Evolutionary conservation across 352 stramenopile genomes (phyloP).

Genomic region (Phytophthora pisi): DNA sequence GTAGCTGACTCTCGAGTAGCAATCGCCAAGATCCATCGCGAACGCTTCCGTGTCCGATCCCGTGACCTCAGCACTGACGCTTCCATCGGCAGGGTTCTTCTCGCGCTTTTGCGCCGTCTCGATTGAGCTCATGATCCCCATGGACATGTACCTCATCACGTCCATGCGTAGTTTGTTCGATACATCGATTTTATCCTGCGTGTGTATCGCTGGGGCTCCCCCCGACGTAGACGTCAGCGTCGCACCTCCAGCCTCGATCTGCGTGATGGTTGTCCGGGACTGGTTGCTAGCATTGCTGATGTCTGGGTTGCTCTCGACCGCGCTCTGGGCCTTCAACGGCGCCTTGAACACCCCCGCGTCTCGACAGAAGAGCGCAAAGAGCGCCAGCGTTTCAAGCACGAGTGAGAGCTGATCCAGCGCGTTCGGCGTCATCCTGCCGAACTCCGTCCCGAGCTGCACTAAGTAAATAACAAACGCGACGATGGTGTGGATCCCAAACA

Average conservation of each 20-base stretch:
- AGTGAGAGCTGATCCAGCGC: conserved; percentile 76
- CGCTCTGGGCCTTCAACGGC: background rate
- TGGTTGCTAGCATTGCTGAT: conserved; percentile 23
- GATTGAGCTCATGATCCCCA: conserved; percentile 81
- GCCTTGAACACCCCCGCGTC: conserved; percentile 69
- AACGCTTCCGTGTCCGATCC: conserved; percentile 29
- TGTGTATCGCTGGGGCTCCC: background rate
- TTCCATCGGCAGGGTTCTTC: conserved; percentile 26
- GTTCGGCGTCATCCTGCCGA: conserved; percentile 53
- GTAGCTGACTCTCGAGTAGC: conserved; percentile 42
- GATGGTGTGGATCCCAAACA: conserved; percentile 63
- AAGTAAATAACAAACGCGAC: conserved; percentile 64
- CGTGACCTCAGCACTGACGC: conserved; percentile 24
- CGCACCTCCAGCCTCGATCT: conserved; percentile 35
- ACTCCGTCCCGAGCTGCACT: conserved; percentile 37
- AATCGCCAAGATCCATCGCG: conserved; percentile 18
- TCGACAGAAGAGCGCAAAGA: conserved; percentile 81
- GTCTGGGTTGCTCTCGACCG: background rate
- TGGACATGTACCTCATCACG: conserved; percentile 89
- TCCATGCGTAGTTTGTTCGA: conserved; percentile 83
- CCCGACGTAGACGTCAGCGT: conserved; percentile 34
- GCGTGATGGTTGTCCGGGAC: conserved; percentile 27
- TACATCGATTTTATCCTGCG: conserved; percentile 61
- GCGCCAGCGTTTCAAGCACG: conserved; percentile 64
- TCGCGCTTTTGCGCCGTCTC: conserved; percentile 49